These are phyloP conservation scores for Arabis hirsuta DNA, from an alignment of 345 rosid genomes.

Conservation along the genomic window DNA sequence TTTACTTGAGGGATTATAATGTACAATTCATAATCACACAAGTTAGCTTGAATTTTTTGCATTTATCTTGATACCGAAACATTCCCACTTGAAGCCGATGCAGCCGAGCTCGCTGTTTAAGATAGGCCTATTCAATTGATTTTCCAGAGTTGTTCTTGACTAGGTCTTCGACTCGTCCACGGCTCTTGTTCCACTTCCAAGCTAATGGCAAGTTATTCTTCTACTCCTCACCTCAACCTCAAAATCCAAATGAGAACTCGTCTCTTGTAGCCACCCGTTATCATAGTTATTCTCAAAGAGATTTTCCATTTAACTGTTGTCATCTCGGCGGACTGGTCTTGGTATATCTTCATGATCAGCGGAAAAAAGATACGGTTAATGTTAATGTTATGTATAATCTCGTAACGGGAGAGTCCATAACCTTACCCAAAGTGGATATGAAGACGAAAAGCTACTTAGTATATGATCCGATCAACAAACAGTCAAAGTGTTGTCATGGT, in stretches of 20 bases:
- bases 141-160: background rate
- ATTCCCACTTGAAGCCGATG: too few relatives aligned
- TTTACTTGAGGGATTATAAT: too few relatives aligned
- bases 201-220: background rate
- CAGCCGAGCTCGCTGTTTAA: too few relatives aligned
- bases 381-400: background rate
- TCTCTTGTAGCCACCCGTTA: slow-evolving; percentile 32
- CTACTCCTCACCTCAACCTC: slow-evolving; percentile 5
- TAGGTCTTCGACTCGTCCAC: background rate
- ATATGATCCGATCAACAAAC: background rate
- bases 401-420: background rate
- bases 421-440: background rate
- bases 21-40: too few relatives aligned
- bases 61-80: too few relatives aligned
- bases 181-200: background rate
- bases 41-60: too few relatives aligned
- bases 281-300: background rate
- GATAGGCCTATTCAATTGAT: too few relatives aligned
- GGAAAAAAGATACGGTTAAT: too few relatives aligned
- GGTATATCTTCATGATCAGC: too few relatives aligned
- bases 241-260: background rate
- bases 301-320: background rate
- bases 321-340: background rate
- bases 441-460: background rate
- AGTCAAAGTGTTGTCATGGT: slow-evolving; percentile 7